Percentiles rank a stretch among this genome's conserved stretches.
Conservation (phyloP, 305 asterid genomes). For the Plantago coronopus region DNA sequence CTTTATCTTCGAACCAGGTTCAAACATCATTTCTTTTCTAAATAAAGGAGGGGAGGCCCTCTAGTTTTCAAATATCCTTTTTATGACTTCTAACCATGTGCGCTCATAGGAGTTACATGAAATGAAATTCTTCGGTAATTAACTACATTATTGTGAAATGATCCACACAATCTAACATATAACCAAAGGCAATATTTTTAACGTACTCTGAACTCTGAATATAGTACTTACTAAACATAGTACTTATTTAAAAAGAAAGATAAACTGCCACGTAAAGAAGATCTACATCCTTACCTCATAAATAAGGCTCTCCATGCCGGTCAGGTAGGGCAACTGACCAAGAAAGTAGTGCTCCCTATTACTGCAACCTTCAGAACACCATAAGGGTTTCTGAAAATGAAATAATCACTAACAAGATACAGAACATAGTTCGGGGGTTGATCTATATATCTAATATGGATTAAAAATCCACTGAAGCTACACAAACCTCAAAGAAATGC, state of each 20-base stretch:
- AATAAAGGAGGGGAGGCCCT: too few relatives aligned
- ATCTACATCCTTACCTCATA: constrained; percentile 62
- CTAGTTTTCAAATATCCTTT: too few relatives aligned
- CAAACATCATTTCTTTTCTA: too few relatives aligned
- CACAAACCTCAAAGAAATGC: constrained; percentile 86
- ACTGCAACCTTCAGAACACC: constrained; percentile 81
- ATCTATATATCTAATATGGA: constrained; percentile 11
- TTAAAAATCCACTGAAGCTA: constrained; percentile 17
- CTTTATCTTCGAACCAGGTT: too few relatives aligned
- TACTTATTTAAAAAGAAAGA: too few relatives aligned
- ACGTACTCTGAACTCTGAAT: too few relatives aligned
- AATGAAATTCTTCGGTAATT: too few relatives aligned
- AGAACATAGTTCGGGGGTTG: constrained; percentile 14
- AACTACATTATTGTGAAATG: too few relatives aligned
- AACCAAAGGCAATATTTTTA: too few relatives aligned
- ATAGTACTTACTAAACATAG: neutral
- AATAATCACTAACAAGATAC: constrained; percentile 24
- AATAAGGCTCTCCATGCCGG: constrained; percentile 59
- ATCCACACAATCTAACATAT: too few relatives aligned
- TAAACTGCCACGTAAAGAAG: constrained; percentile 9
- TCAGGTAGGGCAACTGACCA: constrained; percentile 89
- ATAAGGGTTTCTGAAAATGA: constrained; percentile 82
- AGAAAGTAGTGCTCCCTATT: constrained; percentile 74
- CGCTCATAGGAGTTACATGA: too few relatives aligned
- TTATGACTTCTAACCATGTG: too few relatives aligned